Evolutionary conservation across 163 green algal species (phyloP).

Genomic region (Trebouxia gelatinosa): DNA sequence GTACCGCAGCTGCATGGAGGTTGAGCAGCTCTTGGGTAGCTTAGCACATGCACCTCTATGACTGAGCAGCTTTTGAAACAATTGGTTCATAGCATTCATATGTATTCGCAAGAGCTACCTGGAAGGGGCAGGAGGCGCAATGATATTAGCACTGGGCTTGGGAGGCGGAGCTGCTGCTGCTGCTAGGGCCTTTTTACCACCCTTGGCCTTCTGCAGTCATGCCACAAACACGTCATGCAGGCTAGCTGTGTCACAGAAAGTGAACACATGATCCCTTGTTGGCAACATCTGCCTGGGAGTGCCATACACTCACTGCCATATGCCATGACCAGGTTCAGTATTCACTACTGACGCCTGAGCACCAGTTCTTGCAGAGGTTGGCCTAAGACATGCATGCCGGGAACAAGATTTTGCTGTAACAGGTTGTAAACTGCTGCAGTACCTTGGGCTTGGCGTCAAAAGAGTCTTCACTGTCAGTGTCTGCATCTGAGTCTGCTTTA

Average conservation of each 20-base stretch:
- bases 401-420: background rate
- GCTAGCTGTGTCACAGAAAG: background rate
- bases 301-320: background rate
- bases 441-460: slow-evolving; percentile 23
- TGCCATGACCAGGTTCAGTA: background rate
- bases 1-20: too few relatives aligned
- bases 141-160: slow-evolving; percentile 13
- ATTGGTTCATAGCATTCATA: background rate
- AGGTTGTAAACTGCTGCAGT: background rate
- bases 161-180: slow-evolving; percentile 10
- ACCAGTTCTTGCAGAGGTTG: background rate
- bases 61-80: background rate
- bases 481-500: slow-evolving; percentile 1
- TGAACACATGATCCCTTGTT: background rate
- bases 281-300: background rate
- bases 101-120: background rate
- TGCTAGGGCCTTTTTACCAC: slow-evolving; percentile 14
- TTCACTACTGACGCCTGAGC: background rate
- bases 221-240: background rate
- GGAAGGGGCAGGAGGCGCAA: background rate
- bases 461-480: slow-evolving; percentile 22
- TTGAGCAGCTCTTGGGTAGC: too few relatives aligned
- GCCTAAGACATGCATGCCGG: background rate
- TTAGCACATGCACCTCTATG: too few relatives aligned
- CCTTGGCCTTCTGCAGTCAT: background rate